Evolutionary conservation across 2,329 filamentous ascomycete genomes (phyloP).

Genomic region (Graphilbum sp.): DNA sequence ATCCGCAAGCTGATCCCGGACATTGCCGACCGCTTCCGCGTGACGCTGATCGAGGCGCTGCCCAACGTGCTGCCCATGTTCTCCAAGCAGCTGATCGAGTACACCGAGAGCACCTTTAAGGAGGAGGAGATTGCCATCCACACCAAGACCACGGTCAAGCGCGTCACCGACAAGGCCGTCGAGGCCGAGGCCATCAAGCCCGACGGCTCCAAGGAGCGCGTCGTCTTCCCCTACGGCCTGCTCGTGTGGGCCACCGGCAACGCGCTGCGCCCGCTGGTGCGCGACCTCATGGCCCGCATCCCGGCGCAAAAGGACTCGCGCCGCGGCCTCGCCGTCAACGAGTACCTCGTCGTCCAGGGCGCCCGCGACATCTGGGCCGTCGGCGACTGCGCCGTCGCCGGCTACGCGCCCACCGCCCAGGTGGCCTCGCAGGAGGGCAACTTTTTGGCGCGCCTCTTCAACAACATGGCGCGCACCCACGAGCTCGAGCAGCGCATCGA

Average conservation of each 20-base stretch:
- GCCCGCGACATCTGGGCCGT: conserved; percentile 96
- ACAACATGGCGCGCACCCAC: conserved; percentile 96
- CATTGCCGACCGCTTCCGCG: conserved; percentile 87
- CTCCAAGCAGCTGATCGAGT: conserved; percentile 97
- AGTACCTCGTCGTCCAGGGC: conserved; percentile 96
- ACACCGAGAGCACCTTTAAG: conserved; percentile 97
- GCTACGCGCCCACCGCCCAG: conserved; percentile 94
- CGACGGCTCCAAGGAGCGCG: conserved; percentile 67
- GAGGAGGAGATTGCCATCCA: conserved; percentile 96
- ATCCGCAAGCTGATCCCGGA: conserved; percentile 97
- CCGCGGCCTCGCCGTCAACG: conserved; percentile 89
- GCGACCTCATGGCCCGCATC: conserved; percentile 81
- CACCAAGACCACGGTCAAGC: conserved; percentile 99
- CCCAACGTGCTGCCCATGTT: conserved; percentile 96
- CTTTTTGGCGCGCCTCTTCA: conserved; percentile 91
- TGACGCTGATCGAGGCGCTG: conserved; percentile 91
- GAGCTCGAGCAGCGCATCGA: conserved; percentile 61
- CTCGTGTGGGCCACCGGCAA: conserved; percentile 98
- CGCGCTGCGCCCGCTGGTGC: conserved; percentile 73
- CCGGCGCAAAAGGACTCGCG: conserved; percentile 90
- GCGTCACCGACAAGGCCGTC: conserved; percentile 80
- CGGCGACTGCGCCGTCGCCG: conserved; percentile 91
- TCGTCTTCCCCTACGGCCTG: conserved; percentile 82
- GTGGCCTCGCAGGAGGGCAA: conserved; percentile 89
- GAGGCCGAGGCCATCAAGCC: conserved; percentile 73